Base-by-base conservation (phyloP, 2,329 filamentous ascomycete genomes). In the Zasmidium angulare region DNA sequence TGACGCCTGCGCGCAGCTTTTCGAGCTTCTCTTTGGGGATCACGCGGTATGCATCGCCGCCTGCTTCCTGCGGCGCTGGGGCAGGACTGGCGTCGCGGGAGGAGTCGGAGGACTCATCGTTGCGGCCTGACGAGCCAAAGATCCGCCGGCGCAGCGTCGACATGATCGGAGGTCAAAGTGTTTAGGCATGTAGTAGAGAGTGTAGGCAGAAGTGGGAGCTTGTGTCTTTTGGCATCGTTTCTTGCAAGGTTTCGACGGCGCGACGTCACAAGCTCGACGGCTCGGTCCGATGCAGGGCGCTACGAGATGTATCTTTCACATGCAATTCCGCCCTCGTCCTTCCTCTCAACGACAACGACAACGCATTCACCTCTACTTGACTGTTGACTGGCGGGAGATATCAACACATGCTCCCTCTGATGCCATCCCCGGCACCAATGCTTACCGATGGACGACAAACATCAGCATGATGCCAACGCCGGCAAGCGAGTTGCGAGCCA, bases 21-120 rank as follows among this genome's bases (percentile, higher is more conserved):
- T 79, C 70, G 46, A 84, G 75, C 65, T 81, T 80, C 58, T 79
- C 76, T 7, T 78, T 77, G 10, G 81, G 77, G n/a, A 83, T 76
- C n/a, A 84, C 72, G 56, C 78, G 79, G 60, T 83, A 76, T 56
- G 83, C 77, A 20, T 65, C 60, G 54, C 63, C 66, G 29, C 64
- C 62, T 17, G 60, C 63, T 54, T 65, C 63, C 26, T 65, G 79
- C 73, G 57, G 71, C 63, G 40, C 59, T n/a, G 69, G 69, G 40
- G 75, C 74, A 7, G 76, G 75, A 50, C 72, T 75, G 12, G 71
- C 64, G 55, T 78, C 76, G 65, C 76, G 74, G 10, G 77, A 78
- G 14, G 60, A 56, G 21, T 76, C 73, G 29, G 71, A 68, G 24
- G 70, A 67, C 59, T 54, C 47, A 48, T 68, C 66, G 26, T 61